Percentiles rank a stretch among this genome's conserved stretches.
These are phyloP conservation scores for Penicillium sp. DNA, from an alignment of 2,329 filamentous ascomycete genomes.

Conservation along the genomic window DNA sequence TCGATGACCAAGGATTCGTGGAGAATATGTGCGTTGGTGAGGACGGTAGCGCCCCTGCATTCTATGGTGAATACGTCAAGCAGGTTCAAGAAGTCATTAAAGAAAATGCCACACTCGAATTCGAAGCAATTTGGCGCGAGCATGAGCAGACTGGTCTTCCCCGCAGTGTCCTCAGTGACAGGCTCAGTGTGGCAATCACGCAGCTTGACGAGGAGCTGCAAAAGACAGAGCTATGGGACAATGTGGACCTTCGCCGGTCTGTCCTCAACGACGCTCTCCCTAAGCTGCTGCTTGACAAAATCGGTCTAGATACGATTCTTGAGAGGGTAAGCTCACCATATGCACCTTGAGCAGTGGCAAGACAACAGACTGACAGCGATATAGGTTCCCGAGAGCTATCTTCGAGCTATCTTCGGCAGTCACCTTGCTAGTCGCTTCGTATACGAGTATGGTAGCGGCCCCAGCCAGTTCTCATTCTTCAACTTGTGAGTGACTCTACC, in stretches of 20 bases:
- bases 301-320: constrained; percentile 87
- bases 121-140: constrained; percentile 98
- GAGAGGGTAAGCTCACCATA: constrained; percentile 64
- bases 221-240: constrained; percentile 87
- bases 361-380: constrained; percentile 26
- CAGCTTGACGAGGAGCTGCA: constrained; percentile 95
- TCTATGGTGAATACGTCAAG: constrained; percentile 92
- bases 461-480: constrained; percentile 97
- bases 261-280: constrained; percentile 87
- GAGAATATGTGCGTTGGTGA: constrained; percentile 90
- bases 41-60: constrained; percentile 78
- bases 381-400: constrained; percentile 84
- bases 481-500: constrained; percentile 74
- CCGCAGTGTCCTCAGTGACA: constrained; percentile 88
- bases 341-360: background rate
- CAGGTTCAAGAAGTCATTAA: constrained; percentile 89
- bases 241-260: constrained; percentile 74
- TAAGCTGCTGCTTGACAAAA: constrained; percentile 80
- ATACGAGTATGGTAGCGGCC: constrained; percentile 89
- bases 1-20: constrained; percentile 86
- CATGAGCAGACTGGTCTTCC: constrained; percentile 78
- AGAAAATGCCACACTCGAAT: constrained; percentile 89
- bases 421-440: constrained; percentile 95
- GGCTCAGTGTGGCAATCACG: constrained; percentile 90
- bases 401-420: constrained; percentile 93